Evolutionary conservation across 305 asterid genomes (phyloP), one percentile per base, ranked within the genome.

Genomic region (Fraxinus paxiana): DNA sequence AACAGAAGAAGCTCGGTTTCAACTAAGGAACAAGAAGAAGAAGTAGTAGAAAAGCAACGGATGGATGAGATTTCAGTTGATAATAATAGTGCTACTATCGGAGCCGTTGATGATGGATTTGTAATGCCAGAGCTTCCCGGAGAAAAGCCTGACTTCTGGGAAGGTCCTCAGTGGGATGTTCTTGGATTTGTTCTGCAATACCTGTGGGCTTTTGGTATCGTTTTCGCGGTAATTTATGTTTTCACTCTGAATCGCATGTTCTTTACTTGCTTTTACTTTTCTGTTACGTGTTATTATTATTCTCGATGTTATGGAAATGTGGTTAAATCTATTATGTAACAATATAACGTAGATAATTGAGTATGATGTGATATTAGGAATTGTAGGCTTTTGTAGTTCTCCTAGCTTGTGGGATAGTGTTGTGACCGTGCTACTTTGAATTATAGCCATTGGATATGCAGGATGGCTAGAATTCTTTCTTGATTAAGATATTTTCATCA

Each of bases 201-300:
- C 76, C 43, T 95, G 92, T 95, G 98, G 99, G 99, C 97, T 88
- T 92, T 95, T 41, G 97, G 98, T 81, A 73, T 92, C 59, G 81
- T 92, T 80, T 95, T 95, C 33, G 96, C 95, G 94, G 99, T 95
- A 90, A 59, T 74, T 81, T 51, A 8, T 74, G 51, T 75, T 41
- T 41, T 22, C 24, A 2, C 18, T 65, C 5, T 65, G n/a, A 65
- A 4, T 26, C 3, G 35, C 13, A n/a, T 8, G 24, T 65, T 65
- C 30, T 10, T 12, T 65, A 9, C 35, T 24, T 46, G 56, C 56
- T 41, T 41, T 10, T 41, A 10, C n/a, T 10, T 41, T 41, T 41
- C 51, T 10, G 51, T 48, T 48, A n/a, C 59, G 18, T 15, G 20
- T 4, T 15, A 4, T 48, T 48, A 48, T 48, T 48, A 15, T 48